Evolutionary conservation across 805 yeast genomes (phyloP), one percentile per base, ranked within the genome.

Genomic region (Pichia thaimueangensis): DNA sequence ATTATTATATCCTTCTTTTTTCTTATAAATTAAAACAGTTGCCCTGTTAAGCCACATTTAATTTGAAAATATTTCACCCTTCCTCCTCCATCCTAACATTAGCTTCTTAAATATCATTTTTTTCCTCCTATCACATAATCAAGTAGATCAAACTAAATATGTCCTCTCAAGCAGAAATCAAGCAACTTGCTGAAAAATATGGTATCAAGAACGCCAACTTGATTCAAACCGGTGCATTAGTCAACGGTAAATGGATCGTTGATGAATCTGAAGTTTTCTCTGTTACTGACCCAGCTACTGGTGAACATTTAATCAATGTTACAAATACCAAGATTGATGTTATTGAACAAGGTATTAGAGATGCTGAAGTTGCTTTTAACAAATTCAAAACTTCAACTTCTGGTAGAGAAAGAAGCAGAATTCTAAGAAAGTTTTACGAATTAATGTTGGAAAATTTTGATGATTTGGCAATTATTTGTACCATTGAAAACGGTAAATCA

Each of bases 401-500:
- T 86, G 39, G 53, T 63, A 24, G 68, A 63, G 31, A 74, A 88
- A 64, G 75, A 76, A 40, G 65, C 59, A 47, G 69, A 68, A 24
- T 59, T 83, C 46, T 85, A 41, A 57, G 59, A 59, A 80, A 76
- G 55, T 69, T 84, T 45, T 89, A 89, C 43, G 87, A 82, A 45
- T 66, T 81, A 51, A 58, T 84, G 39, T 86, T 82, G 52, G 72
- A 70, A 48, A 68, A 82, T 54, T 65, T 71, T 32, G 89, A 82
- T 43, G 65, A 76, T 42, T 69, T 84, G 47, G 80, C 87, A 22
- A 64, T 73, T 44, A 81, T 84, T 53, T 91, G 84, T 64, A 65
- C 87, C 15, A 66, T 78, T 50, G 89, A 84, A 61, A 82, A 83
- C 56, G 94, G 94, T 71, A 84, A 83, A 60, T 74, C 89, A 25